Percentiles rank a stretch among this genome's conserved stretches.
These are phyloP conservation scores for Penicillium vulpinum DNA, from an alignment of 2,329 filamentous ascomycete genomes.

Conservation along the genomic window DNA sequence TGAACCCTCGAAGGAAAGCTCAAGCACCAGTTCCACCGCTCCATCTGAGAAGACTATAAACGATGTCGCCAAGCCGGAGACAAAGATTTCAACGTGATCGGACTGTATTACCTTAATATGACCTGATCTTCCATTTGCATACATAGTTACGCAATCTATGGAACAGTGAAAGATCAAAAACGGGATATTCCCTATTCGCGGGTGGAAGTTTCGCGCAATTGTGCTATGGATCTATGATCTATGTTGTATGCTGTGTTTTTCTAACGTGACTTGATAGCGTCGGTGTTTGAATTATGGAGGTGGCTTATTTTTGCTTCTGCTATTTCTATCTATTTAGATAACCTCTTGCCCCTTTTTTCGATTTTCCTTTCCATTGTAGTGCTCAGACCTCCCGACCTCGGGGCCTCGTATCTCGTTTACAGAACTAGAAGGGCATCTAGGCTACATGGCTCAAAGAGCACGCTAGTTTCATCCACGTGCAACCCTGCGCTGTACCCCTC, in stretches of 20 bases:
- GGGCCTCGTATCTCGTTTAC: background rate
- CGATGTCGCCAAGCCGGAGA: background rate
- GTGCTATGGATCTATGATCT: background rate
- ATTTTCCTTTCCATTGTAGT: background rate
- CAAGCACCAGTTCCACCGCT: background rate
- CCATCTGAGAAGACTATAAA: background rate
- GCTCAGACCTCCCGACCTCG: background rate
- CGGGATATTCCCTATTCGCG: background rate
- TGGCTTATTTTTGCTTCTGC: background rate
- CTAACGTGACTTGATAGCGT: conserved; percentile 6
- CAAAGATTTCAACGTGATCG: background rate
- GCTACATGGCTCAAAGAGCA: background rate
- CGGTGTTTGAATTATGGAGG: conserved; percentile 3
- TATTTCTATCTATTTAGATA: background rate
- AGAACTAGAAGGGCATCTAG: background rate
- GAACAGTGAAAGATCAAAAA: background rate
- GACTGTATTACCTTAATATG: conserved; percentile 1
- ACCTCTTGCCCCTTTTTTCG: background rate
- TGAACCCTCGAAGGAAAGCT: background rate
- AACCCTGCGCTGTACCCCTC: background rate
- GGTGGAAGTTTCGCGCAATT: background rate
- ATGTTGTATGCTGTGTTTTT: background rate
- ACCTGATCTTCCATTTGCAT: background rate
- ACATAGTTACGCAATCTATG: background rate
- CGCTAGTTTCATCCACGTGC: background rate